Conservation (phyloP, 2,329 filamentous ascomycete species). For the Parafenestella ontariensis region DNA sequence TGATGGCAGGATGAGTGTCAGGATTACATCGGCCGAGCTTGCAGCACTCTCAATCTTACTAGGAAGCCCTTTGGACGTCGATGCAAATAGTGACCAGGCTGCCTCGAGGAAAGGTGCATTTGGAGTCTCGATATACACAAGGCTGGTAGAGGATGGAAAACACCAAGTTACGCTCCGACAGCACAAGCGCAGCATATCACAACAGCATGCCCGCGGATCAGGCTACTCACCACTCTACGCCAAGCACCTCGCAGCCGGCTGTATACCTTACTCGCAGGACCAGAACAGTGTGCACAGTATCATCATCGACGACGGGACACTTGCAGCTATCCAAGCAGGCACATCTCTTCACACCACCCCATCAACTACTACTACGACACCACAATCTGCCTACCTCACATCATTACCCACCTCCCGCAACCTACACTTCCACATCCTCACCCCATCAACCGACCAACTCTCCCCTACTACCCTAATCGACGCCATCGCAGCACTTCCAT, state of each 20-base stretch:
- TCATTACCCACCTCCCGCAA: conserved; percentile 32
- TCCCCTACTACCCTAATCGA: conserved; percentile 28
- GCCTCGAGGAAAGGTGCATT: conserved; percentile 31
- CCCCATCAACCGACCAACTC: conserved; percentile 18
- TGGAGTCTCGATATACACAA: conserved; percentile 31
- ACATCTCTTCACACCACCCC: conserved; percentile 21
- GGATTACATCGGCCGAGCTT: conserved; percentile 34
- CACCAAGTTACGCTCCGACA: conserved; percentile 31
- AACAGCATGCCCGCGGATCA: conserved; percentile 30
- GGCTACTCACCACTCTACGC: conserved; percentile 40
- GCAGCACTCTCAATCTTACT: conserved; percentile 38
- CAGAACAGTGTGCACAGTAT: conserved; percentile 27
- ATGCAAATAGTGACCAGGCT: conserved; percentile 1
- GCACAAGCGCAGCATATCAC: conserved; percentile 31
- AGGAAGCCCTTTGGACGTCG: conserved; percentile 24
- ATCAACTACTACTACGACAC: conserved; percentile 8
- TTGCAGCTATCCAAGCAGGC: conserved; percentile 29
- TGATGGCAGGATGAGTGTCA: conserved; percentile 21
- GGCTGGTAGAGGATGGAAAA: conserved; percentile 15
- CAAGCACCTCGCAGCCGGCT: conserved; percentile 43
- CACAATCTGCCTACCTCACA: conserved; percentile 25
- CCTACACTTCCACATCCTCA: conserved; percentile 26
- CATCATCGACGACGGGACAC: conserved; percentile 30
- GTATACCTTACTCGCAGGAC: conserved; percentile 35
- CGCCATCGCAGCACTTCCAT: conserved; percentile 37